phyloP scores from a whole-genome alignment of 257 asterid genomes.

The Knoxia roxburghii region DNA sequence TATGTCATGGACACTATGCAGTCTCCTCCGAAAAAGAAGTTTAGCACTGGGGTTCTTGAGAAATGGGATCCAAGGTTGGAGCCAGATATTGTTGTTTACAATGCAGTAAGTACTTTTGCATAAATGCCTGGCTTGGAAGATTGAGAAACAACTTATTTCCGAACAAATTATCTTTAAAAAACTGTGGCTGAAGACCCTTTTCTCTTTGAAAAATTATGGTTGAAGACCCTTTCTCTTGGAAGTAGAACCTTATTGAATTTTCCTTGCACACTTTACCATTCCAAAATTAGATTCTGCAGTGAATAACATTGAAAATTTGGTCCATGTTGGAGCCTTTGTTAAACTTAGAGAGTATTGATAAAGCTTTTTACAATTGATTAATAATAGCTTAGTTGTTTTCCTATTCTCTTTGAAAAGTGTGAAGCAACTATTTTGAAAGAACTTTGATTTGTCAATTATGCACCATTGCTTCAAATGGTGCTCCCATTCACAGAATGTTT shows the following conservation, averaged over 20 bases:
- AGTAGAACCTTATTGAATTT: not conserved
- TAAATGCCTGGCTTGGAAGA: not conserved
- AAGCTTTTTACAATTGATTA: not conserved
- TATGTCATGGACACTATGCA: constrained; percentile 86
- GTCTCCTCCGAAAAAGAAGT: constrained; percentile 81
- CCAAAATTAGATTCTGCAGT: not conserved
- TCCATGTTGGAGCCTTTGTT: not conserved
- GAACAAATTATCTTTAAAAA: not conserved
- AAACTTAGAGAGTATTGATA: not conserved
- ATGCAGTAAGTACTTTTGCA: constrained; percentile 56
- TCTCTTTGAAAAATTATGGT: too few relatives aligned
- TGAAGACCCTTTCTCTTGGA: too few relatives aligned
- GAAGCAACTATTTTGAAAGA: not conserved
- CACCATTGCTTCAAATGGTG: not conserved
- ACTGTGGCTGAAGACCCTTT: not conserved
- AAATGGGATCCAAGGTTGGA: constrained; percentile 93
- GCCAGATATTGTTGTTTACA: constrained; percentile 74
- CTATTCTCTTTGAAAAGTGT: not conserved
- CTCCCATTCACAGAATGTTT: constrained; percentile 3
- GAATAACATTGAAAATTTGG: not conserved
- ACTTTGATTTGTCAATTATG: not conserved
- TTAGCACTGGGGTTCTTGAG: constrained; percentile 56
- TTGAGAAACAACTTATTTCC: not conserved
- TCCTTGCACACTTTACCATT: constrained; percentile 4
- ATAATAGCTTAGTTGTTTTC: not conserved